Evolutionary conservation across 306 rosid species (phyloP).

Genomic region (Echinosophora koreensis): DNA sequence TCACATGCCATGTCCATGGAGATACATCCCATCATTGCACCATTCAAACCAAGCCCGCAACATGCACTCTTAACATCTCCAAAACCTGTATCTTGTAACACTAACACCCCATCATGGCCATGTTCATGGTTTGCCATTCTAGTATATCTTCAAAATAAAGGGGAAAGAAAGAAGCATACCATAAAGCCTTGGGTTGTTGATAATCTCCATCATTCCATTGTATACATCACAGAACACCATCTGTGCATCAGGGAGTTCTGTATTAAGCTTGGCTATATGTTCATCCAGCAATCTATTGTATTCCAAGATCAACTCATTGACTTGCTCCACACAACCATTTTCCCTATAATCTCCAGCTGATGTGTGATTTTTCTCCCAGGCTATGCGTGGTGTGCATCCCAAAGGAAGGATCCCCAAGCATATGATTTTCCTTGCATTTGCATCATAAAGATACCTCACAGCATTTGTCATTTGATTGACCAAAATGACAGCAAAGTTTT

Average conservation of each 20-base stretch:
- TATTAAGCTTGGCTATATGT: constrained; percentile 56
- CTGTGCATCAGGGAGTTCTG: constrained; percentile 58
- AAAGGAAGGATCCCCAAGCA: constrained; percentile 78
- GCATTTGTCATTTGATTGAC: constrained; percentile 72
- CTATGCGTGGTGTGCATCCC: constrained; percentile 78
- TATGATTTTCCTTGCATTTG: constrained; percentile 73
- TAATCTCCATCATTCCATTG: constrained; percentile 70
- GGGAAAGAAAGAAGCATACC: constrained; percentile 52
- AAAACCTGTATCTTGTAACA: constrained; percentile 47
- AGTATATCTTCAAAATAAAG: neutral
- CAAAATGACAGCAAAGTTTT: constrained; percentile 61
- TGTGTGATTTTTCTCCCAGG: constrained; percentile 40
- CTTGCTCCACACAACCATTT: constrained; percentile 59
- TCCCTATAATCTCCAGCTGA: constrained; percentile 31
- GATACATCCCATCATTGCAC: constrained; percentile 81
- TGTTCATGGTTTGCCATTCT: neutral
- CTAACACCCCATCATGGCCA: neutral
- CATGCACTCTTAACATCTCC: constrained; percentile 68
- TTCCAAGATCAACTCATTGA: constrained; percentile 66
- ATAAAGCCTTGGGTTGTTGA: constrained; percentile 53
- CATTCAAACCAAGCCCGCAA: constrained; percentile 78
- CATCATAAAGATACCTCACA: constrained; percentile 67
- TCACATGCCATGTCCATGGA: constrained; percentile 71
- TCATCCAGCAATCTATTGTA: constrained; percentile 64
- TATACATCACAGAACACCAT: constrained; percentile 81